Evolutionary conservation across 768 basidiomycete genomes (phyloP).

Genomic region (Suillus alpinus): DNA sequence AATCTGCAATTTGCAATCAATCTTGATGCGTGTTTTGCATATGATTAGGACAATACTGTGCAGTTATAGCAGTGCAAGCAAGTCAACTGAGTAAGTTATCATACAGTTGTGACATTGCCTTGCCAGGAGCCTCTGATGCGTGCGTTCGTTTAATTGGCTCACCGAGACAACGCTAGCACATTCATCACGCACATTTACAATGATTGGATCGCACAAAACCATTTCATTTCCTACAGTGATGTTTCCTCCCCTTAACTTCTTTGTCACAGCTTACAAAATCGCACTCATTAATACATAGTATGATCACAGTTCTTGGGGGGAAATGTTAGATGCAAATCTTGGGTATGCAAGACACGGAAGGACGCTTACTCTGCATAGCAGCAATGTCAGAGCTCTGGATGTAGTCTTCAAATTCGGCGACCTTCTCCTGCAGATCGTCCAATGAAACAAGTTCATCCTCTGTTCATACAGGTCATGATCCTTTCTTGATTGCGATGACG

Average conservation of each 20-base stretch:
- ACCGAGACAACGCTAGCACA: neutral
- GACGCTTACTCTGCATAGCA: slow-evolving; percentile 83
- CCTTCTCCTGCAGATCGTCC: slow-evolving; percentile 91
- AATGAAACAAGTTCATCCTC: slow-evolving; percentile 95
- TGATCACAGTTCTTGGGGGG: slow-evolving; percentile 18
- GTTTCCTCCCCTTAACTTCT: neutral
- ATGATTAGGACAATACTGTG: neutral
- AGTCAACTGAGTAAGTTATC: neutral
- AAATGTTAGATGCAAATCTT: neutral
- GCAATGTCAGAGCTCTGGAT: slow-evolving; percentile 90
- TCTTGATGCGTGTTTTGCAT: neutral
- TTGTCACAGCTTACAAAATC: neutral
- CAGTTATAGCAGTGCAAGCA: neutral
- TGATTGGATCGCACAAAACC: neutral
- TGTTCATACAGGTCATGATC: slow-evolving; percentile 27
- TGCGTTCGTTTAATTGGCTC: neutral
- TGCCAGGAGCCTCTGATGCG: neutral
- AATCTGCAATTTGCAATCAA: neutral
- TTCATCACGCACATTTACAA: neutral
- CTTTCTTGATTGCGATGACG: neutral
- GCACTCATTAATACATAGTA: neutral
- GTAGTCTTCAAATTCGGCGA: slow-evolving; percentile 81
- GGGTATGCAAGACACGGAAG: neutral
- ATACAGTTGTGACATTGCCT: neutral
- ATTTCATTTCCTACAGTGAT: neutral